A percentile compares a stretch with the other conserved stretches of the same genome.
phyloP scores from a whole-genome alignment of 495 filamentous ascomycete species.

The Penicillium longicatenatum region DNA sequence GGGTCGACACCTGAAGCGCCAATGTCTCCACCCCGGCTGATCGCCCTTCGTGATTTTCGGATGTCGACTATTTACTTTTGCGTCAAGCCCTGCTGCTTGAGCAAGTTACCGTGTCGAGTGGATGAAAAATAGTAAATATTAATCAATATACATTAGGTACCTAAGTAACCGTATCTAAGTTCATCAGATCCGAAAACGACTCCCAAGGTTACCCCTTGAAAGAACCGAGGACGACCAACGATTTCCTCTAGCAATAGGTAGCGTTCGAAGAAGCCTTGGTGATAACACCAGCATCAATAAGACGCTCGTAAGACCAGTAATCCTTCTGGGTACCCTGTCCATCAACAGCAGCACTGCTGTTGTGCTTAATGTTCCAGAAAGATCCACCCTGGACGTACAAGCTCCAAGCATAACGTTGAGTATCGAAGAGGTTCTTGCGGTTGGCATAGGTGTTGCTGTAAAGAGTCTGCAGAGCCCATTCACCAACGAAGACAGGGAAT shows the following conservation, averaged over 20 bases:
- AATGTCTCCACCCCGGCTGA: too few species aligned
- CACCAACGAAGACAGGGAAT: constrained; percentile 19
- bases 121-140: too few species aligned
- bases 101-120: too few species aligned
- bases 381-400: constrained; percentile 15
- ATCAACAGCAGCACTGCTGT: constrained; percentile 17
- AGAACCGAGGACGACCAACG: neutral
- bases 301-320: constrained; percentile 15
- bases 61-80: too few species aligned
- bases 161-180: neutral
- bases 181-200: neutral
- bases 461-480: constrained; percentile 21
- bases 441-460: constrained; percentile 19
- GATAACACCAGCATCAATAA: constrained; percentile 15
- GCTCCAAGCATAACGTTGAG: constrained; percentile 18
- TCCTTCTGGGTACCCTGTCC: constrained; percentile 16
- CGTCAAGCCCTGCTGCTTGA: too few species aligned
- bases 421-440: constrained; percentile 14
- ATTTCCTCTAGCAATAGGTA: constrained; percentile 6
- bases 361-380: constrained; percentile 21
- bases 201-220: neutral
- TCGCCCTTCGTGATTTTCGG: too few species aligned
- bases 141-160: neutral
- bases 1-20: too few species aligned
- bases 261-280: constrained; percentile 5